phyloP scores from a whole-genome alignment of 2,329 filamentous ascomycete species.

The Aspergillus aculeatinus region DNA sequence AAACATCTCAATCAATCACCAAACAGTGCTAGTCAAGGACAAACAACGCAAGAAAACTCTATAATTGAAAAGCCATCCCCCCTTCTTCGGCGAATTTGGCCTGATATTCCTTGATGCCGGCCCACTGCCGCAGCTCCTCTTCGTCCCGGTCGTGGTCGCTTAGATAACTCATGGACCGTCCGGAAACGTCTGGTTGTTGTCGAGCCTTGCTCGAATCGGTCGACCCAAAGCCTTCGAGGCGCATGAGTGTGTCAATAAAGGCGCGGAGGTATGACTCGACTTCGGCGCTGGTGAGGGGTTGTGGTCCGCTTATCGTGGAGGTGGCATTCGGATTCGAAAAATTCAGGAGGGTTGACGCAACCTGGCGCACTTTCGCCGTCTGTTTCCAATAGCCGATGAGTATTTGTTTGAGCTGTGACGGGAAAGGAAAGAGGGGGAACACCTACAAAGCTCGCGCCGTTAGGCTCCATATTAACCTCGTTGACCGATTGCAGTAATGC shows the following conservation, averaged over 20 bases:
- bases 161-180: conserved; percentile 37
- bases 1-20: neutral
- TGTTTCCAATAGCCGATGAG: conserved; percentile 26
- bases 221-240: conserved; percentile 63
- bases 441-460: conserved; percentile 63
- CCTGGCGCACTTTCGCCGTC: conserved; percentile 81
- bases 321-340: conserved; percentile 43
- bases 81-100: conserved; percentile 67
- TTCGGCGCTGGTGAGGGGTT: conserved; percentile 43
- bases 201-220: conserved; percentile 26
- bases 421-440: neutral
- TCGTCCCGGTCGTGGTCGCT: conserved; percentile 64
- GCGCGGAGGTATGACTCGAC: conserved; percentile 70
- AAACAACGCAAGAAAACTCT: neutral
- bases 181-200: conserved; percentile 31
- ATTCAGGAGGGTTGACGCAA: conserved; percentile 76
- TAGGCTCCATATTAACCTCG: conserved; percentile 79
- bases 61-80: conserved; percentile 43
- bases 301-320: conserved; percentile 27
- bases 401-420: neutral
- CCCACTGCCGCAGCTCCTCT: conserved; percentile 73
- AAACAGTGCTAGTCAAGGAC: neutral
- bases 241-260: conserved; percentile 72
- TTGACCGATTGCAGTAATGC: conserved; percentile 73
- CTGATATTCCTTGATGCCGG: conserved; percentile 75